phyloP scores from a whole-genome alignment of 139 green algal species.

The Tetradesmus lagerheimii region DNA sequence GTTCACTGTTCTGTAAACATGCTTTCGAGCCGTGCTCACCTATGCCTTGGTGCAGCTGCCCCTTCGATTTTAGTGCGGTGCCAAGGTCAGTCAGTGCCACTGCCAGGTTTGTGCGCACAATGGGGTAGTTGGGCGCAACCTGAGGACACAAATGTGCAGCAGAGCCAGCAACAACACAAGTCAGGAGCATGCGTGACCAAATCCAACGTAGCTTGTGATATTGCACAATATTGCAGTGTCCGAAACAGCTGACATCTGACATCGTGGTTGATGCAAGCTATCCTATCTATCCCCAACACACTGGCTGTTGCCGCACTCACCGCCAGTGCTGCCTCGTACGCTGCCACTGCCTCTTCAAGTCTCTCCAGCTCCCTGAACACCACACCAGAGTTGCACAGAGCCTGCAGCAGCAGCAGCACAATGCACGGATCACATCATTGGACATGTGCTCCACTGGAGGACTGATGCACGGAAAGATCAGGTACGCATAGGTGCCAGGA shows the following conservation, averaged over 20 bases:
- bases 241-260: too few relatives aligned
- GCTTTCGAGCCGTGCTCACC: background rate
- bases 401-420: constrained; percentile 63
- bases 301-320: background rate
- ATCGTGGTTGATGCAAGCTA: too few relatives aligned
- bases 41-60: background rate
- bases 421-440: too few relatives aligned
- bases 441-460: too few relatives aligned
- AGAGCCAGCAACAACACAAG: background rate
- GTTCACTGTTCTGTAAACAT: background rate
- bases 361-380: constrained; percentile 77
- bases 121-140: constrained; percentile 74
- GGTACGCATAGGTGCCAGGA: too few relatives aligned
- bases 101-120: constrained; percentile 84
- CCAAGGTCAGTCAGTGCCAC: constrained; percentile 89
- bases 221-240: too few relatives aligned
- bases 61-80: constrained; percentile 45
- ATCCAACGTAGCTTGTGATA: too few relatives aligned
- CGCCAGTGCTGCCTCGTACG: constrained; percentile 85
- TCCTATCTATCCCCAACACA: background rate
- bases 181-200: too few relatives aligned
- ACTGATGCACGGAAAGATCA: too few relatives aligned
- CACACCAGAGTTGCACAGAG: constrained; percentile 96
- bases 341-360: constrained; percentile 81
- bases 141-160: background rate